phyloP scores from a whole-genome alignment of 768 basidiomycete genomes.

The Amanita rimosa region DNA sequence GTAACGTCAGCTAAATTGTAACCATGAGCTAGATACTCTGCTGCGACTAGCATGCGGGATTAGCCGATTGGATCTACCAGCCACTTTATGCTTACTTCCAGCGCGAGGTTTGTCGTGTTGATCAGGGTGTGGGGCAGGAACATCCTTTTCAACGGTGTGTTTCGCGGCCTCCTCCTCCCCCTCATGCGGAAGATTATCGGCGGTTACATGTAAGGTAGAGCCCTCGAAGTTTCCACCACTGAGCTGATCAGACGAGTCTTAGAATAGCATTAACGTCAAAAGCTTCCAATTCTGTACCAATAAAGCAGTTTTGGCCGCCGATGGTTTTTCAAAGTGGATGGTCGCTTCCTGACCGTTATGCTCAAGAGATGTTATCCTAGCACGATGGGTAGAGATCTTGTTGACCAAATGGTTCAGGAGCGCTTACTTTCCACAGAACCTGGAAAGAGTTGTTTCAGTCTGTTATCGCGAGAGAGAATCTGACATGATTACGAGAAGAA shows the following conservation, averaged over 20 bases:
- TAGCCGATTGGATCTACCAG: neutral
- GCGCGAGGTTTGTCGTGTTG: constrained; percentile 91
- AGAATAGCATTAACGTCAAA: neutral
- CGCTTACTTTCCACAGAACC: constrained; percentile 80
- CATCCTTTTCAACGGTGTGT: constrained; percentile 18
- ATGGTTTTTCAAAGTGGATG: constrained; percentile 75
- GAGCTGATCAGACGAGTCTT: constrained; percentile 26
- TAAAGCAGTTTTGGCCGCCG: constrained; percentile 76
- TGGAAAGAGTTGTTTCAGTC: constrained; percentile 16
- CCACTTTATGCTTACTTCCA: constrained; percentile 41
- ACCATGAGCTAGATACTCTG: constrained; percentile 89
- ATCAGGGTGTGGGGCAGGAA: constrained; percentile 32
- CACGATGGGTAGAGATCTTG: neutral
- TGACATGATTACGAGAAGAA: constrained; percentile 63
- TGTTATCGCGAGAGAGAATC: constrained; percentile 5
- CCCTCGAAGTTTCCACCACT: constrained; percentile 75
- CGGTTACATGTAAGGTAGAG: constrained; percentile 54
- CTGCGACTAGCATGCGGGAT: constrained; percentile 42
- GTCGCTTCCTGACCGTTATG: constrained; percentile 38
- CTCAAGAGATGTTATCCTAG: constrained; percentile 61
- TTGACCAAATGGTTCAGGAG: constrained; percentile 3
- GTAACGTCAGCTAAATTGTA: constrained; percentile 73
- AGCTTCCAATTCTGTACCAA: constrained; percentile 36
- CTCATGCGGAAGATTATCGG: constrained; percentile 49
- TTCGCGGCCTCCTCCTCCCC: constrained; percentile 21